Evolutionary conservation across 495 filamentous ascomycete genomes (phyloP).

Genomic region (Acidiella bohemica): DNA sequence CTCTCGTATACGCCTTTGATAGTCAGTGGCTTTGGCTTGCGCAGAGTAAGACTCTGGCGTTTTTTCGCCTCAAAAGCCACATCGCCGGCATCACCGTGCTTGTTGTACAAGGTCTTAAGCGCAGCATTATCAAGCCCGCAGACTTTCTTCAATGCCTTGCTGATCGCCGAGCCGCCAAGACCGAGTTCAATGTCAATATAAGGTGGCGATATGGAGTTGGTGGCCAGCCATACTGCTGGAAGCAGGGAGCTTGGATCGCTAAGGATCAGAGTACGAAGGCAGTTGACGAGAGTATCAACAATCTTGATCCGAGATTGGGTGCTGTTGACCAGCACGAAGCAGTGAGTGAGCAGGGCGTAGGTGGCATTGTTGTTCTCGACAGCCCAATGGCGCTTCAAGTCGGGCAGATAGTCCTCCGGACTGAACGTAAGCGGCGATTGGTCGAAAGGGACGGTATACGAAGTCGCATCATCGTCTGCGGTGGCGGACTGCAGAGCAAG

Average conservation of each 20-base stretch:
- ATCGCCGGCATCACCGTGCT: slow-evolving; percentile 81
- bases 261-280: slow-evolving; percentile 70
- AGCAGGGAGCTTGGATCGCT: slow-evolving; percentile 73
- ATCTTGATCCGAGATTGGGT: slow-evolving; percentile 91
- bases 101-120: slow-evolving; percentile 76
- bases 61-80: slow-evolving; percentile 97
- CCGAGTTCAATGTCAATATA: slow-evolving; percentile 85
- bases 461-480: slow-evolving; percentile 53
- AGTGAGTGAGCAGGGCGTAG: slow-evolving; percentile 78
- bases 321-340: slow-evolving; percentile 74
- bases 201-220: slow-evolving; percentile 83
- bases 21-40: slow-evolving; percentile 77
- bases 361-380: slow-evolving; percentile 59
- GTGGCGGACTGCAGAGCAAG: slow-evolving; percentile 63
- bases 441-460: slow-evolving; percentile 68
- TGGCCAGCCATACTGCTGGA: slow-evolving; percentile 88
- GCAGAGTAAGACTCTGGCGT: slow-evolving; percentile 70
- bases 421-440: slow-evolving; percentile 71
- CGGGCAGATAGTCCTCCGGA: slow-evolving; percentile 52
- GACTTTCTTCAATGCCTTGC: slow-evolving; percentile 79
- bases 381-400: slow-evolving; percentile 61
- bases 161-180: slow-evolving; percentile 71
- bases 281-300: slow-evolving; percentile 84
- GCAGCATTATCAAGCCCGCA: slow-evolving; percentile 70
- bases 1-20: slow-evolving; percentile 80